phyloP scores from a whole-genome alignment of 2,329 filamentous ascomycete species.

The Immersiporthe knoxdaviesiana region DNA sequence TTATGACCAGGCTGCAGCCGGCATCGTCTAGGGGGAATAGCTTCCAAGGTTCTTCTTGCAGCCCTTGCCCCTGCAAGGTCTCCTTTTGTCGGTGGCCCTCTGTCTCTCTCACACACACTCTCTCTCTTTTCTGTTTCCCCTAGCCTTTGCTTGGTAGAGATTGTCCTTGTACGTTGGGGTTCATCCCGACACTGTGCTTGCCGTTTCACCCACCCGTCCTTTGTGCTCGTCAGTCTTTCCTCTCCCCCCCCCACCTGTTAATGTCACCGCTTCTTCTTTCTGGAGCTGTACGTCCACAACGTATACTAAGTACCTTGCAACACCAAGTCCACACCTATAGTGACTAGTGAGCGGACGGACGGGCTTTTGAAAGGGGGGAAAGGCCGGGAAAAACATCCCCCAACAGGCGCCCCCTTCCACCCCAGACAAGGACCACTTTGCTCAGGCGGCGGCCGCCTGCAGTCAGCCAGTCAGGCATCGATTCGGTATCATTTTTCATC shows the following conservation, averaged over 20 bases:
- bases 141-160: neutral
- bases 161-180: neutral
- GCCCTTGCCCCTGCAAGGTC: slow-evolving; percentile 5
- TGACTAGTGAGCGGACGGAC: neutral
- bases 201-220: neutral
- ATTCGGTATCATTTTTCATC: neutral
- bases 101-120: no score
- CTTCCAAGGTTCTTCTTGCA: neutral
- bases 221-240: neutral
- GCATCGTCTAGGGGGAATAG: neutral
- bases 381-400: neutral
- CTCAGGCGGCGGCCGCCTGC: neutral
- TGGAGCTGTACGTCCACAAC: neutral
- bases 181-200: slow-evolving; percentile 5
- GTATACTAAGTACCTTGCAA: no score
- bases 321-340: no score
- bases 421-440: neutral
- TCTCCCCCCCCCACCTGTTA: neutral
- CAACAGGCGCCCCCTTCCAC: neutral
- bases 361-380: neutral
- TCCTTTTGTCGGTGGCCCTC: neutral
- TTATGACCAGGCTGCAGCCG: slow-evolving; percentile 4
- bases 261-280: neutral
- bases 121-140: neutral
- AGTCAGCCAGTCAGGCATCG: neutral